These are phyloP conservation scores for Fraxinus angustifolia DNA, from an alignment of 305 asterid species.

Conservation along the genomic window DNA sequence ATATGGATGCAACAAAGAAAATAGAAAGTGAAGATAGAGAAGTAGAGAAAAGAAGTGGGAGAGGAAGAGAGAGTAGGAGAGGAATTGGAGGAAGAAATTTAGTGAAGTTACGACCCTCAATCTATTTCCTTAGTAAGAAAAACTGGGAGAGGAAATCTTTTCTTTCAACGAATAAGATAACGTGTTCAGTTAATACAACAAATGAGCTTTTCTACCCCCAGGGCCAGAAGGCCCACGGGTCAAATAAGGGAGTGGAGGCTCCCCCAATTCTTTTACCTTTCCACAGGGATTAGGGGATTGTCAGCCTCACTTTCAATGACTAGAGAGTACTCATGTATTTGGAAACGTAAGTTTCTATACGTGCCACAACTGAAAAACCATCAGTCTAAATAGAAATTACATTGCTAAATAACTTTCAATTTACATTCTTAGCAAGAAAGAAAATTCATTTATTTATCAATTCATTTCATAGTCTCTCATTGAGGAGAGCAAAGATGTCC, in stretches of 20 bases:
- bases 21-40: not conserved
- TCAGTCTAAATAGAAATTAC: not conserved
- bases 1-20: not conserved
- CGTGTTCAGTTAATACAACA: not conserved
- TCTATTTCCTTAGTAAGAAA: not conserved
- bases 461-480: constrained; percentile 3
- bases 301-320: not conserved
- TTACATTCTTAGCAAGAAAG: not conserved
- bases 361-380: constrained; percentile 15
- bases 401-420: not conserved
- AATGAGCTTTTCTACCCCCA: not conserved
- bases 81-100: not conserved
- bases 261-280: not conserved
- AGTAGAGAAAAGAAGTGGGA: not conserved
- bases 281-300: not conserved
- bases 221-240: not conserved
- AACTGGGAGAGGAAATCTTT: not conserved
- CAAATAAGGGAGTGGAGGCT: not conserved
- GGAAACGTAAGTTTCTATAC: not conserved
- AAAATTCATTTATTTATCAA: not conserved
- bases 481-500: constrained; percentile 1
- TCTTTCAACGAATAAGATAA: not conserved
- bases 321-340: not conserved
- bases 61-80: not conserved
- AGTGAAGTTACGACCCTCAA: not conserved